Evolutionary conservation across 108 stramenopile species (phyloP).

Genomic region (Nitzschia inconspicua): DNA sequence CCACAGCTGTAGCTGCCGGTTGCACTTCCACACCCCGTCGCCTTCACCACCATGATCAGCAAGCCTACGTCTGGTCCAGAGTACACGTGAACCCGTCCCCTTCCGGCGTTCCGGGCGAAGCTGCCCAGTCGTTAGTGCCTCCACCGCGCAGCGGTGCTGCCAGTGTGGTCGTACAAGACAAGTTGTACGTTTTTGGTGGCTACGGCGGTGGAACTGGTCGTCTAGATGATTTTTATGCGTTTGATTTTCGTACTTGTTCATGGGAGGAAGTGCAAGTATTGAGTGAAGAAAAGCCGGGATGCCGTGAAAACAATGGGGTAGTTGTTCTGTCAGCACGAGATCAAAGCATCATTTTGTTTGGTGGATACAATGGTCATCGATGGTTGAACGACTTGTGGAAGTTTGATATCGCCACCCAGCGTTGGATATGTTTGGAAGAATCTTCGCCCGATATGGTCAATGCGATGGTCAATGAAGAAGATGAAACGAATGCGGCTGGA

Average conservation of each 20-base stretch:
- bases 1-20: too few species aligned
- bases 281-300: slow-evolving; percentile 66
- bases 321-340: slow-evolving; percentile 58
- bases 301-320: slow-evolving; percentile 85
- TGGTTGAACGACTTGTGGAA: slow-evolving; percentile 94
- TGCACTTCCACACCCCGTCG: too few species aligned
- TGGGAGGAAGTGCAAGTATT: slow-evolving; percentile 76
- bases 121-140: slow-evolving; percentile 56
- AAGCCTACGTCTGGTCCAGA: too few species aligned
- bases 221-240: slow-evolving; percentile 89
- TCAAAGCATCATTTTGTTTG: slow-evolving; percentile 82
- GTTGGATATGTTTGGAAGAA: slow-evolving; percentile 83
- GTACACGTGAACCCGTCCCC: too few species aligned
- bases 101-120: too few species aligned
- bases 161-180: slow-evolving; percentile 72
- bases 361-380: slow-evolving; percentile 71
- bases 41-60: too few species aligned
- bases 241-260: slow-evolving; percentile 50
- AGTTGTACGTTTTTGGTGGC: slow-evolving; percentile 85
- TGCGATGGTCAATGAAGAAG: neutral
- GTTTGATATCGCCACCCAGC: slow-evolving; percentile 72
- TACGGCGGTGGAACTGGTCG: slow-evolving; percentile 80
- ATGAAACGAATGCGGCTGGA: slow-evolving; percentile 3
- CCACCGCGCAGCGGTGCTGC: slow-evolving; percentile 89
- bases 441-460: slow-evolving; percentile 27